Base-by-base conservation (phyloP, 441 rosid species). In the Erodium trifolium region DNA sequence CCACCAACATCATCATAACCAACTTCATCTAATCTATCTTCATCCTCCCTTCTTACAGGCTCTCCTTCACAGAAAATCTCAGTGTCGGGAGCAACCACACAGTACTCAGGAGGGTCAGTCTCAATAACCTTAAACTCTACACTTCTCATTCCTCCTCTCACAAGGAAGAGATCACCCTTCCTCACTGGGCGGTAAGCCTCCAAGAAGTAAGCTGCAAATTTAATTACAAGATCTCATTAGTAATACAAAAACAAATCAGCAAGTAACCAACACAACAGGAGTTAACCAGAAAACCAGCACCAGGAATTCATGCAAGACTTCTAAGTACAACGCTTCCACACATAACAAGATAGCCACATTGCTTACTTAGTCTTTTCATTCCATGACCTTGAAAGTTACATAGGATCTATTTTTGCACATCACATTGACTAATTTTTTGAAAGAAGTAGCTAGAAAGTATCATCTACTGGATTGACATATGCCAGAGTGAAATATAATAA, bases 101-200 rank as follows among this genome's bases (percentile, higher is more conserved):
- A 85, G 68, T 83, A 83, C 75, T 85, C 89, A 0, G 79, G 67
- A 70, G 89, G 89, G 34, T 85, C 89, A 23, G 27, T 23, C 27
- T 23, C 27, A 23, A 23, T 23, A 23, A 23, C 27, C 27, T 23
- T 23, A 23, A 8, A 86, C 69, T 86, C 90, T 0, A 86, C 86
- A 63, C 90, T 86, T 76, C 90, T 82, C 90, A 86, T 86, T 70
- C 90, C 90, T 47, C 87, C 90, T 78, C 90, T 83, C 51, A 86
- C 90, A 53, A 86, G 87, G 75, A 86, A 86, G 5, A 83, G 72
- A 76, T 86, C 90, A 68, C 86, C 86, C 75, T 82, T 86, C 76
- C 90, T 83, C 79, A 85, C 84, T 0, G 89, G 89, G 2, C 87
- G 86, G 69, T 86, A 84, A 45, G 90, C 85, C 72, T 86, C 90